A percentile compares a stretch with the other conserved stretches of the same genome.
Evolutionary conservation across 1,284 basidiomycete genomes (phyloP).

Genomic region (Bondarzewia mesenterica): DNA sequence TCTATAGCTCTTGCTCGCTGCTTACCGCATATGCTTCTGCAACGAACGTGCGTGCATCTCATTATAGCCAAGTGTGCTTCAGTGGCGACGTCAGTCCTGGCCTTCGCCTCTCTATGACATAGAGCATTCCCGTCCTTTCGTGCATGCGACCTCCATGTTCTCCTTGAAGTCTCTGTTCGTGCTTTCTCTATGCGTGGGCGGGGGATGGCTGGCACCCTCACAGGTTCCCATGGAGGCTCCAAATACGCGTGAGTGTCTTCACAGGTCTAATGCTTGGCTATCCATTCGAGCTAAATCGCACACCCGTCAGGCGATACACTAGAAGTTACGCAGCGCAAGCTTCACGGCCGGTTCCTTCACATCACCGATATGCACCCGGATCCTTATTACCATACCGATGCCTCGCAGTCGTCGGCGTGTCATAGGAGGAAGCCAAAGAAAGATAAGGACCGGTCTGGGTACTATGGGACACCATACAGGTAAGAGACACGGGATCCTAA

Average conservation of each 20-base stretch:
- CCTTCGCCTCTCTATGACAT: background rate
- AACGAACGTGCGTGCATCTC: background rate
- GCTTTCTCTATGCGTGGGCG: constrained; percentile 9
- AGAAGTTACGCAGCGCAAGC: constrained; percentile 27
- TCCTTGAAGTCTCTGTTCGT: constrained; percentile 5
- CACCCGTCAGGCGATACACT: too few species aligned
- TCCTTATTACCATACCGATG: constrained; percentile 43
- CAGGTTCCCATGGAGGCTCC: constrained; percentile 16
- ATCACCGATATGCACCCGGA: constrained; percentile 83
- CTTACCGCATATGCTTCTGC: background rate
- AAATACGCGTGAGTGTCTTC: constrained; percentile 10
- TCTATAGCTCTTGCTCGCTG: too few species aligned
- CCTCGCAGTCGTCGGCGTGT: constrained; percentile 49
- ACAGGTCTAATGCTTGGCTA: background rate
- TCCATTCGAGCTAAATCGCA: background rate
- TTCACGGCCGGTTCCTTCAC: constrained; percentile 68
- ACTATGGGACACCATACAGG: constrained; percentile 58
- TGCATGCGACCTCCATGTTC: constrained; percentile 12
- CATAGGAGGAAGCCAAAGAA: constrained; percentile 58
- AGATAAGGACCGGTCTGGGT: constrained; percentile 40
- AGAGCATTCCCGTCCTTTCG: background rate
- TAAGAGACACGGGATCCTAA: constrained; percentile 17
- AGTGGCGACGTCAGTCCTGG: background rate
- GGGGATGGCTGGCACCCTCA: constrained; percentile 11
- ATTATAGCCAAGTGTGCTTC: background rate